Conservation (phyloP, 768 basidiomycete species). For the Mycena crocata region DNA sequence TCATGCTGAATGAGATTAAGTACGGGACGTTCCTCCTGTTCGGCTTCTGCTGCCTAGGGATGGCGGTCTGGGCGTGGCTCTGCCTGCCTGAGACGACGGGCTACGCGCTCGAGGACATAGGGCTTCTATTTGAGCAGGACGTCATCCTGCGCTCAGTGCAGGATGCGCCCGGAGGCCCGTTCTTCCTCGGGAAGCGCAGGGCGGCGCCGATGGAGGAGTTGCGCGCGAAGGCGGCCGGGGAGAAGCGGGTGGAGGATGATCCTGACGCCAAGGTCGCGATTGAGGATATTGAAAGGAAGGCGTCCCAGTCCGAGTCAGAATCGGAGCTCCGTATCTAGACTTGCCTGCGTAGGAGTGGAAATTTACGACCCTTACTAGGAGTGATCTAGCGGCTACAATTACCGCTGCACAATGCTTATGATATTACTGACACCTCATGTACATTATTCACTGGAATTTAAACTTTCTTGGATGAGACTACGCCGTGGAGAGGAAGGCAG, state of each 20-base stretch:
- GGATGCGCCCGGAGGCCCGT: constrained; percentile 54
- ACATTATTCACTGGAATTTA: not conserved
- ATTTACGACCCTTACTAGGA: too few relatives aligned
- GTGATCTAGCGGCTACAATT: too few relatives aligned
- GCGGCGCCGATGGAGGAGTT: constrained; percentile 42
- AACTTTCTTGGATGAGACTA: not conserved
- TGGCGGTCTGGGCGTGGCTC: constrained; percentile 57
- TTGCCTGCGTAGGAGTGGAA: too few relatives aligned
- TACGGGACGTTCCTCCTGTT: constrained; percentile 59
- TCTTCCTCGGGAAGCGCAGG: constrained; percentile 45
- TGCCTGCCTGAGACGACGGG: constrained; percentile 61
- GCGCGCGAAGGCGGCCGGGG: not conserved
- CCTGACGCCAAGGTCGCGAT: constrained; percentile 3
- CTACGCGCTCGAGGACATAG: constrained; percentile 60
- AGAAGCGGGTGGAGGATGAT: too few relatives aligned
- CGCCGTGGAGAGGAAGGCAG: too few relatives aligned
- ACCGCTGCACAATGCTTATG: too few relatives aligned
- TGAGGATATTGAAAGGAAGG: not conserved
- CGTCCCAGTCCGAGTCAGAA: not conserved
- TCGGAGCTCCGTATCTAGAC: not conserved
- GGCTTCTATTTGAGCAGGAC: constrained; percentile 55
- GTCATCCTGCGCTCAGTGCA: constrained; percentile 48
- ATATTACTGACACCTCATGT: not conserved
- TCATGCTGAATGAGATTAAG: constrained; percentile 48
- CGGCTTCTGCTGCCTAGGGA: constrained; percentile 53